Conservation (phyloP, 1,284 basidiomycete species). For the Ustilago shanxiensis region DNA sequence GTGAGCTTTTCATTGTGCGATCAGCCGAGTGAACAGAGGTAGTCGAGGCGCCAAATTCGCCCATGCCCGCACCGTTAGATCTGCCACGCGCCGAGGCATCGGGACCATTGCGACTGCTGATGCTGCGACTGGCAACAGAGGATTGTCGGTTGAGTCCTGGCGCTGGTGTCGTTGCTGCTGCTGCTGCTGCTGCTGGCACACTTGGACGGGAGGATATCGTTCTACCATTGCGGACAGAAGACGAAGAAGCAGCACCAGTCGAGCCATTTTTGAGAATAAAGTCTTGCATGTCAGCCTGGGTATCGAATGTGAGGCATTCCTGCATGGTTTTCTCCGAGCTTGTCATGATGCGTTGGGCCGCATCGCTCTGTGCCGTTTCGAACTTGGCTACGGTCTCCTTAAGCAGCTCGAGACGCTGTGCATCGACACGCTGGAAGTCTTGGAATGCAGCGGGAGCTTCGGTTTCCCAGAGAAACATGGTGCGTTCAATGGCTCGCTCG, state of each 20-base stretch:
- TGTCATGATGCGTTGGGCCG: slow-evolving; percentile 58
- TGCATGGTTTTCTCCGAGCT: slow-evolving; percentile 64
- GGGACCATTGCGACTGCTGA: slow-evolving; percentile 42
- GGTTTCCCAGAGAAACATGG: slow-evolving; percentile 58
- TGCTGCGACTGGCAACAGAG: slow-evolving; percentile 47
- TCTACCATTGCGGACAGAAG: slow-evolving; percentile 29
- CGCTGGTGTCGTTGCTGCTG: not conserved
- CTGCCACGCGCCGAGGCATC: slow-evolving; percentile 25
- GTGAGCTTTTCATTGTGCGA: slow-evolving; percentile 27
- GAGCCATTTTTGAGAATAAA: slow-evolving; percentile 59
- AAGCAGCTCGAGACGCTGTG: slow-evolving; percentile 61
- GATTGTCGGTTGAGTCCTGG: slow-evolving; percentile 23
- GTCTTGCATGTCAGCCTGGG: slow-evolving; percentile 61
- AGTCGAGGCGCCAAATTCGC: slow-evolving; percentile 54
- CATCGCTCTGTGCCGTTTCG: slow-evolving; percentile 62
- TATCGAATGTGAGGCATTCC: slow-evolving; percentile 57
- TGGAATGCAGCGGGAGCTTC: slow-evolving; percentile 61
- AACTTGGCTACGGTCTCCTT: slow-evolving; percentile 64
- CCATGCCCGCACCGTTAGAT: slow-evolving; percentile 41
- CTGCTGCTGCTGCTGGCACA: not conserved
- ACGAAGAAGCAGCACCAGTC: not conserved
- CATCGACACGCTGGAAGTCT: slow-evolving; percentile 64
- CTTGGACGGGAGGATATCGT: slow-evolving; percentile 16
- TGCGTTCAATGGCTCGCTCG: slow-evolving; percentile 51
- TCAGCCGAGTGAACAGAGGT: slow-evolving; percentile 55